A percentile compares a stretch with the other conserved stretches of the same genome.
Evolutionary conservation across 179 eudicot genomes (phyloP).

Genomic region (Gypsophila paniculata): DNA sequence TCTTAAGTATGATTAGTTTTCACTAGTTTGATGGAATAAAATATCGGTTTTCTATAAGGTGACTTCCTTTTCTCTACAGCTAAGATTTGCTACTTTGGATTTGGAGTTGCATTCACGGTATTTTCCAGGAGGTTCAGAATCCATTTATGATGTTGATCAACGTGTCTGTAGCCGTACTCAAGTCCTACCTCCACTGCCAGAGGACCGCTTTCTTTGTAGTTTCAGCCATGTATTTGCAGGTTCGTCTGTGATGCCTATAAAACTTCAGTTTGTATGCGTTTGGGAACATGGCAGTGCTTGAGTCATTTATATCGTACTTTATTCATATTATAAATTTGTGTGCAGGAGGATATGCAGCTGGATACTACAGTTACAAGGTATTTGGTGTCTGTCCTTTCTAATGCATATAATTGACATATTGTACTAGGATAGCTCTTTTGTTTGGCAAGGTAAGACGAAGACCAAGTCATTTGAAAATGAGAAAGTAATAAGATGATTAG

Average conservation of each 20-base stretch:
- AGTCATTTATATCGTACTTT: slow-evolving; percentile 1
- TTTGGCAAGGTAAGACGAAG: not conserved
- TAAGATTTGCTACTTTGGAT: slow-evolving; percentile 72
- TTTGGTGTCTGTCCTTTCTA: not conserved
- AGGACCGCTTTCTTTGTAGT: slow-evolving; percentile 83
- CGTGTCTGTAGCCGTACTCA: slow-evolving; percentile 65
- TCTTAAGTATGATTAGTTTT: not conserved
- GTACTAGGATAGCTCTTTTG: not conserved
- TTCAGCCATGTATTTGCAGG: slow-evolving; percentile 99
- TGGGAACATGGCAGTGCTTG: not conserved
- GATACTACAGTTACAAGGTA: slow-evolving; percentile 99
- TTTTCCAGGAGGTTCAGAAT: slow-evolving; percentile 77
- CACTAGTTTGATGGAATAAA: not conserved
- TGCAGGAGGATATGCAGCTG: slow-evolving; percentile 96
- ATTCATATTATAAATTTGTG: slow-evolving; percentile 15
- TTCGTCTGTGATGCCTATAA: slow-evolving; percentile 20
- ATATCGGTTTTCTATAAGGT: not conserved
- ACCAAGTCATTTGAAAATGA: not conserved
- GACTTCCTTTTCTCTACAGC: slow-evolving; percentile 38
- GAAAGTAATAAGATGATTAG: not conserved
- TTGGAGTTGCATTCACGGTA: slow-evolving; percentile 83
- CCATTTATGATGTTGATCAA: slow-evolving; percentile 82
- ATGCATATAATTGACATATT: slow-evolving; percentile 1
- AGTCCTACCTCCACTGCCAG: slow-evolving; percentile 83
- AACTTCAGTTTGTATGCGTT: not conserved